Evolutionary conservation across 139 green algal genomes (phyloP).

Genomic region (Asterochloris sp.): DNA sequence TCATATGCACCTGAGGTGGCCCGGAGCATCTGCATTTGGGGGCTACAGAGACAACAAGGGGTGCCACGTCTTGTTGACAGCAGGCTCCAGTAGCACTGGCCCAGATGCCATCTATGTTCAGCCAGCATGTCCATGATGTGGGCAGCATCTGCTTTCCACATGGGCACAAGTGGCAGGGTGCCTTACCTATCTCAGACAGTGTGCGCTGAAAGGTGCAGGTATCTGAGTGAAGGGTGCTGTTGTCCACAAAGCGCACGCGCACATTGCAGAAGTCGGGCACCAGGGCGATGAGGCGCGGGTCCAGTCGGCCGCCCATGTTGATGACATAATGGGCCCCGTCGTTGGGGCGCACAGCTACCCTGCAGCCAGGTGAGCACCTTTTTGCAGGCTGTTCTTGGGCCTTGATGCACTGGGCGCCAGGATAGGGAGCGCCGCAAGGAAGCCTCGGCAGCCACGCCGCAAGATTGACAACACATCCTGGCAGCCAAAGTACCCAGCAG

Average conservation of each 20-base stretch:
- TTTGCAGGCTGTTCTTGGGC: too few species aligned
- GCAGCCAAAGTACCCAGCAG: neutral
- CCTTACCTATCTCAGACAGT: slow-evolving; percentile 15
- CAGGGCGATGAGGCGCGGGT: slow-evolving; percentile 3
- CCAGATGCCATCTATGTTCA: too few species aligned
- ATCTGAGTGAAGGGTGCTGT: slow-evolving; percentile 17
- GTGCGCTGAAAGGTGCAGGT: slow-evolving; percentile 23
- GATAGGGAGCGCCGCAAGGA: too few species aligned
- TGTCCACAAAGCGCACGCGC: slow-evolving; percentile 17
- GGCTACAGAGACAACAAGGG: too few species aligned
- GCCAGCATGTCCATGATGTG: too few species aligned
- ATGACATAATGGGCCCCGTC: slow-evolving; percentile 23
- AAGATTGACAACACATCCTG: neutral
- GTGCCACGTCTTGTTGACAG: too few species aligned
- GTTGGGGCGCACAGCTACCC: slow-evolving; percentile 11
- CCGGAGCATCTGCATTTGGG: neutral
- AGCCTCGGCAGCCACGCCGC: neutral
- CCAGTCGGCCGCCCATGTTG: slow-evolving; percentile 18
- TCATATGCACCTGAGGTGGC: neutral
- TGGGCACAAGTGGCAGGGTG: too few species aligned
- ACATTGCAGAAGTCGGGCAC: slow-evolving; percentile 18
- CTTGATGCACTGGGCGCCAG: neutral
- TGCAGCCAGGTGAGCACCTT: neutral
- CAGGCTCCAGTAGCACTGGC: too few species aligned
- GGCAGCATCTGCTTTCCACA: too few species aligned